phyloP scores from a whole-genome alignment of 306 rosid species.

The Cucurbita ficifolia region DNA sequence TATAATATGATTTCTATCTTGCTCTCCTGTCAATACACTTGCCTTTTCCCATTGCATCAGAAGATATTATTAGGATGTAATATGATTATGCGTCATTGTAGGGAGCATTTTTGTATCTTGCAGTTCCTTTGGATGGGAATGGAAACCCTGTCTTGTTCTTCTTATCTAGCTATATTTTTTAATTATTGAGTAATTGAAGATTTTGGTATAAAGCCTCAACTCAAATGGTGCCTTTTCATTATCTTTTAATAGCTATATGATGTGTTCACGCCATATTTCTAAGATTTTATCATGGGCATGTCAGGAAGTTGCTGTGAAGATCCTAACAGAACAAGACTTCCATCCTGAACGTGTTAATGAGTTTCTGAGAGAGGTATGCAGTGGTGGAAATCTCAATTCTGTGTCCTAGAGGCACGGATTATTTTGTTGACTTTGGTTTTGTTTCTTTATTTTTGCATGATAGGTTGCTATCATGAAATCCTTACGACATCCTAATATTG shows the following conservation, averaged over 20 bases:
- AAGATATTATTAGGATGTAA: not conserved
- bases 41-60: not conserved
- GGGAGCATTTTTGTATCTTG: not conserved
- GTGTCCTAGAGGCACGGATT: not conserved
- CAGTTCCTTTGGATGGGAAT: not conserved
- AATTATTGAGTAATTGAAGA: not conserved
- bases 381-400: slow-evolving; percentile 6
- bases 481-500: slow-evolving; percentile 92
- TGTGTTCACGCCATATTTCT: not conserved
- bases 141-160: not conserved
- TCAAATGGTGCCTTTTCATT: not conserved
- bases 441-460: slow-evolving; percentile 14
- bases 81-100: not conserved
- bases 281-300: slow-evolving; percentile 10
- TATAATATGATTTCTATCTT: not conserved
- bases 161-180: not conserved
- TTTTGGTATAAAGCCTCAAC: not conserved
- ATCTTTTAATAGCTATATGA: not conserved
- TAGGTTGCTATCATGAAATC: slow-evolving; percentile 96
- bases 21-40: not conserved
- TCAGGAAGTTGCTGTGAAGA: slow-evolving; percentile 97
- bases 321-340: slow-evolving; percentile 94
- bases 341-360: slow-evolving; percentile 79
- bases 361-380: slow-evolving; percentile 80
- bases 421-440: slow-evolving; percentile 12